These are phyloP conservation scores for Rostrohypoxylon terebratum DNA, from an alignment of 495 filamentous ascomycete genomes.

Conservation along the genomic window DNA sequence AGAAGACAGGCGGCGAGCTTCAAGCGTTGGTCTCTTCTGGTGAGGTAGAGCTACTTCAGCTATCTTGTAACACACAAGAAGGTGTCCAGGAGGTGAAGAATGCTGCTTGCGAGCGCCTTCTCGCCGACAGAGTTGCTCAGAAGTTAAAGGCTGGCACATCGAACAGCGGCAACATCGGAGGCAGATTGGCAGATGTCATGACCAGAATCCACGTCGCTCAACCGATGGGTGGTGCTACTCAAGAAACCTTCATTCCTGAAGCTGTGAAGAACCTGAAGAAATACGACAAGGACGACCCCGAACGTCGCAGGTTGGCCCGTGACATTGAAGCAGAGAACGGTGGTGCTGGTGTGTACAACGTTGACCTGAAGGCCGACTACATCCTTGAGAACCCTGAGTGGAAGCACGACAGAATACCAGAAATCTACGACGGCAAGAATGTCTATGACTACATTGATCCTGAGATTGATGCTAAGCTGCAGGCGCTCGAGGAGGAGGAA, in stretches of 20 bases:
- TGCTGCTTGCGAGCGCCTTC: constrained; percentile 89
- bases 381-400: constrained; percentile 84
- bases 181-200: constrained; percentile 87
- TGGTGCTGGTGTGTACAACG: constrained; percentile 93
- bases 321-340: constrained; percentile 94
- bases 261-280: constrained; percentile 82
- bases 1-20: constrained; percentile 79
- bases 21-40: constrained; percentile 82
- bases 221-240: constrained; percentile 80
- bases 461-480: constrained; percentile 92
- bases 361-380: constrained; percentile 90
- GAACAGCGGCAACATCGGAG: constrained; percentile 75
- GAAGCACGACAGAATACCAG: constrained; percentile 96
- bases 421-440: constrained; percentile 93
- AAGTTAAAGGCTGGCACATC: constrained; percentile 91
- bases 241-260: constrained; percentile 90
- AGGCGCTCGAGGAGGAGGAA: constrained; percentile 92
- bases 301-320: constrained; percentile 79
- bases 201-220: constrained; percentile 94
- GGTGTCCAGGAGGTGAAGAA: constrained; percentile 96
- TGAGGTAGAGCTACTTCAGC: constrained; percentile 89
- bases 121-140: constrained; percentile 91
- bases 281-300: constrained; percentile 88
- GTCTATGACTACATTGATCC: constrained; percentile 97
- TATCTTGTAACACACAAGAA: constrained; percentile 94